phyloP scores from a whole-genome alignment of 2,329 filamentous ascomycete species.

The Colletotrichum truncatum region DNA sequence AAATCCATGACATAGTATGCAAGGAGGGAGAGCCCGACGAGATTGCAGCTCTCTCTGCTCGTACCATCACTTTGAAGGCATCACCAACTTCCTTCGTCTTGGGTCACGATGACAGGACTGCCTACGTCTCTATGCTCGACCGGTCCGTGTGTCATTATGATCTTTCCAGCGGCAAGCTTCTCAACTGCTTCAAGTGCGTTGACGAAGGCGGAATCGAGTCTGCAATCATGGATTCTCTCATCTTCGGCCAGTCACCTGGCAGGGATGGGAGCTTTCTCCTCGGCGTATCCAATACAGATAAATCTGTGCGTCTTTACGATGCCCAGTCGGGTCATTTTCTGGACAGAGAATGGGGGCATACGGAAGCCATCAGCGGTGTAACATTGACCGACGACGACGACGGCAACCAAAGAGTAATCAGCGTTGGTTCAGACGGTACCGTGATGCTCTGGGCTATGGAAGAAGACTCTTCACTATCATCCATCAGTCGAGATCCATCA shows the following conservation, averaged over 20 bases:
- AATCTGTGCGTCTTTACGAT: conserved; percentile 92
- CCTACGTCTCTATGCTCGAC: conserved; percentile 69
- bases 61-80: conserved; percentile 83
- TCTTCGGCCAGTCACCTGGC: conserved; percentile 65
- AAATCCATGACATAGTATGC: conserved; percentile 80
- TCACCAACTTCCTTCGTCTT: conserved; percentile 87
- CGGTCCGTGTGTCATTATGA: conserved; percentile 70
- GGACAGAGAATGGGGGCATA: conserved; percentile 93
- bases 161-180: conserved; percentile 72
- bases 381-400: conserved; percentile 72
- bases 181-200: conserved; percentile 81
- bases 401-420: conserved; percentile 69
- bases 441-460: conserved; percentile 81
- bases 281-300: conserved; percentile 94
- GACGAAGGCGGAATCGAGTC: conserved; percentile 84
- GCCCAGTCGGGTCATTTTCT: conserved; percentile 79
- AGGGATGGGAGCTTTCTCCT: conserved; percentile 74
- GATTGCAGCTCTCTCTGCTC: conserved; percentile 80
- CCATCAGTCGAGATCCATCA: conserved; percentile 61
- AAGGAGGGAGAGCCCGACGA: conserved; percentile 71
- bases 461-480: conserved; percentile 51
- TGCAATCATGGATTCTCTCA: conserved; percentile 83
- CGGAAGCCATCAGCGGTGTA: conserved; percentile 89
- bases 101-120: conserved; percentile 66
- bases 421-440: conserved; percentile 81